phyloP scores from a whole-genome alignment of 345 rosid species.

The Populus davidiana region DNA sequence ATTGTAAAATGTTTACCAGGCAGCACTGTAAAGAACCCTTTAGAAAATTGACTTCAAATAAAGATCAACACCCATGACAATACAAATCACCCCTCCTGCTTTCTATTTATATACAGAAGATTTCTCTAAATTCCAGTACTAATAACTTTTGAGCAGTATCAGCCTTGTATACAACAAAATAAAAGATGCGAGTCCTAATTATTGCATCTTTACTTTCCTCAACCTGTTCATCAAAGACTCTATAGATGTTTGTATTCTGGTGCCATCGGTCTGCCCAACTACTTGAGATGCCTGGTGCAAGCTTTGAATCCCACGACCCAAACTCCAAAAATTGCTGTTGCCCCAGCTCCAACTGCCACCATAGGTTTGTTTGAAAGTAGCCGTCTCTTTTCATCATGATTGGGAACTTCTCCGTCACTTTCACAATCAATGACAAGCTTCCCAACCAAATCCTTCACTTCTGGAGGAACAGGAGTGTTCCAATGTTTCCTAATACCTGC shows the following conservation, averaged over 20 bases:
- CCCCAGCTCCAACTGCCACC: conserved; percentile 92
- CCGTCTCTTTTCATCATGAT: conserved; percentile 39
- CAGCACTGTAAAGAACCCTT: background rate
- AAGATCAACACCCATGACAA: background rate
- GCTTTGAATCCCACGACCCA: conserved; percentile 88
- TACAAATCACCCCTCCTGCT: background rate
- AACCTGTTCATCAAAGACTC: conserved; percentile 71
- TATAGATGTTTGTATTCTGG: conserved; percentile 68
- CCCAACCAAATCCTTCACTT: conserved; percentile 60
- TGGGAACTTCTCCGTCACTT: conserved; percentile 39
- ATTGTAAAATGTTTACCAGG: background rate
- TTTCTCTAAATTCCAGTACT: background rate
- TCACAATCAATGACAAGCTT: conserved; percentile 40
- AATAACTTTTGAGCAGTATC: background rate
- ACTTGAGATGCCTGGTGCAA: conserved; percentile 65
- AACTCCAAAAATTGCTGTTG: conserved; percentile 73
- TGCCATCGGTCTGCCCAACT: conserved; percentile 52
- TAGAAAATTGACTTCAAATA: background rate
- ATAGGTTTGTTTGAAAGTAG: conserved; percentile 56
- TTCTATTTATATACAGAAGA: conserved; percentile 12
- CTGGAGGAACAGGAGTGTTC: conserved; percentile 66
- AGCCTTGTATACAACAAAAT: background rate
- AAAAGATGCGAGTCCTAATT: background rate
- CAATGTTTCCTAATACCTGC: conserved; percentile 82
- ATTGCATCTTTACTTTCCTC: conserved; percentile 56